A percentile compares a stretch with the other conserved stretches of the same genome.
phyloP scores from a whole-genome alignment of 805 yeast species.

The Metschnikowia dekortorum region DNA sequence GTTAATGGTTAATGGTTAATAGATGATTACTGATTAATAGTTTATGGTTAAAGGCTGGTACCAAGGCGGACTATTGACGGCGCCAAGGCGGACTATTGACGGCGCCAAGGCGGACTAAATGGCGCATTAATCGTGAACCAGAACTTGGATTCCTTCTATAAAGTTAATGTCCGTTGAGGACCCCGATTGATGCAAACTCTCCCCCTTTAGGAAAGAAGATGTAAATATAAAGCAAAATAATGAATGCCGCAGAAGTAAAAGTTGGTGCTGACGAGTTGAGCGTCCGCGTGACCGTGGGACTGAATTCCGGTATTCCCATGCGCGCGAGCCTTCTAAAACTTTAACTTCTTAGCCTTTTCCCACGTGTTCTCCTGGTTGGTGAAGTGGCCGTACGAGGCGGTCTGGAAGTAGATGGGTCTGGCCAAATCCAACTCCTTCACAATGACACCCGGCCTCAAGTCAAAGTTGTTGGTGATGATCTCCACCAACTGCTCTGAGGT shows the following conservation, averaged over 20 bases:
- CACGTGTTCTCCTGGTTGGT: conserved; percentile 98
- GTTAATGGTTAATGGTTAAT: too few relatives aligned
- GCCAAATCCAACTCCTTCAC: conserved; percentile 96
- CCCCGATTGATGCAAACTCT: conserved; percentile 37
- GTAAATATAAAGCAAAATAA: conserved; percentile 19
- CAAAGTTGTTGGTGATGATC: conserved; percentile 91
- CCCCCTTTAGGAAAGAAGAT: conserved; percentile 31
- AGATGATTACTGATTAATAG: too few relatives aligned
- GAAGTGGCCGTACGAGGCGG: conserved; percentile 99
- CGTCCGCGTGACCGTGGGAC: conserved; percentile 33
- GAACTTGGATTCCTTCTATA: conserved; percentile 13
- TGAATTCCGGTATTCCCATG: conserved; percentile 22
- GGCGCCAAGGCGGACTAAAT: too few relatives aligned
- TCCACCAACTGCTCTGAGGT: conserved; percentile 85
- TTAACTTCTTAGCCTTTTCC: conserved; percentile 91
- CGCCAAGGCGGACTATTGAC: too few relatives aligned
- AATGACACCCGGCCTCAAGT: conserved; percentile 98
- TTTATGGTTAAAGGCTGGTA: too few relatives aligned
- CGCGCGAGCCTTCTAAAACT: conserved; percentile 37
- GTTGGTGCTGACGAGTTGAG: conserved; percentile 43
- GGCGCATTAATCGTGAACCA: background rate
- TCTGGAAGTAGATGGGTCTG: conserved; percentile 98
- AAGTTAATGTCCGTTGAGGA: conserved; percentile 46
- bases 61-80: too few relatives aligned
- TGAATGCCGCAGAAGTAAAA: conserved; percentile 14